Evolutionary conservation across 768 basidiomycete species (phyloP).

Genomic region (Collybia sordida): DNA sequence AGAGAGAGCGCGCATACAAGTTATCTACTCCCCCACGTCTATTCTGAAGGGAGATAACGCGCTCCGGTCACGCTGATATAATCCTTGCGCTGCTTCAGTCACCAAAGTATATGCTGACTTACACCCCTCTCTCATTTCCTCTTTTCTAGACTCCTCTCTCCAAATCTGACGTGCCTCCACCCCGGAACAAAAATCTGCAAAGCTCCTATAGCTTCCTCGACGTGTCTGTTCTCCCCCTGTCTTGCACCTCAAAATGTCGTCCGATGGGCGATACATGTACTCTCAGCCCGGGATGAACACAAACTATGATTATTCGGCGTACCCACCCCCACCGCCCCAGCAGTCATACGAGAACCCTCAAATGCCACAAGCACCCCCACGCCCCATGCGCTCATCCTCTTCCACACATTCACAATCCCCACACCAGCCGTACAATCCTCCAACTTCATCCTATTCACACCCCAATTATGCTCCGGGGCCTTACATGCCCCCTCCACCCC

Average conservation of each 20-base stretch:
- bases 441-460: conserved; percentile 4
- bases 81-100: conserved; percentile 1
- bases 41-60: conserved; percentile 11
- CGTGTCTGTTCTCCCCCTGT: neutral
- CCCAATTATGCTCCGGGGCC: conserved; percentile 8
- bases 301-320: conserved; percentile 52
- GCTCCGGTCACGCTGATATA: conserved; percentile 6
- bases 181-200: too few relatives aligned
- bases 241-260: conserved; percentile 33
- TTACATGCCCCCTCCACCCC: conserved; percentile 28
- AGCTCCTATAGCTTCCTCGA: too few relatives aligned
- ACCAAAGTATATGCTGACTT: conserved; percentile 6
- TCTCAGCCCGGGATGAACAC: conserved; percentile 39
- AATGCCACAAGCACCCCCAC: conserved; percentile 8
- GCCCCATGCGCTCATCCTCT: conserved; percentile 1
- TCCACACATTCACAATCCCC: conserved; percentile 4
- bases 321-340: conserved; percentile 16
- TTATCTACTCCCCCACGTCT: neutral
- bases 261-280: conserved; percentile 58
- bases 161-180: too few relatives aligned
- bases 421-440: conserved; percentile 4
- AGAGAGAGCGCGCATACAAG: neutral
- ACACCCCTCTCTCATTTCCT: neutral
- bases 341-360: conserved; percentile 5
- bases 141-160: neutral